Percentiles rank a stretch among this genome's conserved stretches.
Conservation (phyloP, 202 grass and related monocot genomes). For the Bolboschoenoplectus hybrid region DNA sequence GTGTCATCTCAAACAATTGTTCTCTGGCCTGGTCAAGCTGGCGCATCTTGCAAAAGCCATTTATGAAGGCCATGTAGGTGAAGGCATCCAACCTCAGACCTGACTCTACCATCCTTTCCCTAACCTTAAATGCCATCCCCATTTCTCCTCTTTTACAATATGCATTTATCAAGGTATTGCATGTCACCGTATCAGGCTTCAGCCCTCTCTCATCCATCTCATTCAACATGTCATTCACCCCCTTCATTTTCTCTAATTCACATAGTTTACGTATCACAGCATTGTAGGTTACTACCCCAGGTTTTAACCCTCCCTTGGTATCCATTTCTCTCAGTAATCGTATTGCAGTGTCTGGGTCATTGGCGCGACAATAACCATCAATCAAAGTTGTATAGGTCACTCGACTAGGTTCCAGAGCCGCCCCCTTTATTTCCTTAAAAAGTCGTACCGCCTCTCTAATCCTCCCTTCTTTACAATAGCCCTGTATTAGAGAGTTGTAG, state of each 20-base stretch:
- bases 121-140: conserved; percentile 65
- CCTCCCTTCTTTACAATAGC: conserved; percentile 75
- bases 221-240: conserved; percentile 61
- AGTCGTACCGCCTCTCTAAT: conserved; percentile 61
- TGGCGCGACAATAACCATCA: conserved; percentile 67
- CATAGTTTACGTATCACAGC: conserved; percentile 77
- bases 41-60: conserved; percentile 78
- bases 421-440: conserved; percentile 51
- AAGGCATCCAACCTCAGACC: conserved; percentile 74
- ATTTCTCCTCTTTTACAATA: conserved; percentile 87
- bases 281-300: conserved; percentile 72
- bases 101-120: conserved; percentile 80
- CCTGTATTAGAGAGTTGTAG: conserved; percentile 74
- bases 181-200: conserved; percentile 71
- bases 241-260: conserved; percentile 72
- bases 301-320: conserved; percentile 54
- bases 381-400: conserved; percentile 87
- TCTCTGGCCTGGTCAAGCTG: conserved; percentile 70
- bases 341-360: conserved; percentile 49
- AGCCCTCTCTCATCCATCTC: conserved; percentile 83
- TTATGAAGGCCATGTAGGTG: conserved; percentile 86
- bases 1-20: conserved; percentile 74
- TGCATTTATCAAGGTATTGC: conserved; percentile 88
- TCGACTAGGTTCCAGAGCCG: conserved; percentile 39
- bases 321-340: conserved; percentile 68